phyloP scores from a whole-genome alignment of 352 stramenopile genomes.

The Phytopythium ostracodes region DNA sequence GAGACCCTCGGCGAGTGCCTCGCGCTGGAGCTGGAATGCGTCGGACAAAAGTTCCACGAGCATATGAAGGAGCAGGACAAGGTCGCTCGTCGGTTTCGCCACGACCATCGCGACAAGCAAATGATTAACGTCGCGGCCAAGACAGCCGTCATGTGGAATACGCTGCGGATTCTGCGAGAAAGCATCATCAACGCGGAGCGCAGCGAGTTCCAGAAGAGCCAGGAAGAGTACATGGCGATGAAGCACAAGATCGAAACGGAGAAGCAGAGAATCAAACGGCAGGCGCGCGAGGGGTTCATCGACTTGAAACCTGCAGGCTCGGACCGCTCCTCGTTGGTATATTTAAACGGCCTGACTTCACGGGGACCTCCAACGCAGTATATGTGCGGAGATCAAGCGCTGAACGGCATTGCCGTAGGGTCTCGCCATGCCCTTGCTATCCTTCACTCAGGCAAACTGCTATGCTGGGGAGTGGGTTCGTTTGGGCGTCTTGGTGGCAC shows the following conservation, averaged over 20 bases:
- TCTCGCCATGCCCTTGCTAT: slow-evolving; percentile 67
- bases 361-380: slow-evolving; percentile 33
- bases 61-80: slow-evolving; percentile 73
- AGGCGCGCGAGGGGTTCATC: slow-evolving; percentile 39
- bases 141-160: slow-evolving; percentile 42
- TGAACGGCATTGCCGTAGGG: slow-evolving; percentile 55
- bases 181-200: slow-evolving; percentile 35
- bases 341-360: slow-evolving; percentile 52
- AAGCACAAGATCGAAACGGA: slow-evolving; percentile 44
- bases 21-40: slow-evolving; percentile 61
- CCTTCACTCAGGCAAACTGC: slow-evolving; percentile 57
- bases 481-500: slow-evolving; percentile 56
- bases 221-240: slow-evolving; percentile 56
- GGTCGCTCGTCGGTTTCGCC: slow-evolving; percentile 36
- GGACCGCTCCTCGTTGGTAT: slow-evolving; percentile 13
- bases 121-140: slow-evolving; percentile 30
- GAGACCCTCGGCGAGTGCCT: slow-evolving; percentile 55
- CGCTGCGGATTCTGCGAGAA: slow-evolving; percentile 38
- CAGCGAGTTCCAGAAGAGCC: slow-evolving; percentile 29
- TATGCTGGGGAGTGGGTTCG: slow-evolving; percentile 66
- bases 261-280: slow-evolving; percentile 57
- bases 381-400: slow-evolving; percentile 49
- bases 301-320: slow-evolving; percentile 3
- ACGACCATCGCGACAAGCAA: slow-evolving; percentile 41
- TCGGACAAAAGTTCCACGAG: slow-evolving; percentile 53